Percentiles rank a stretch among this genome's conserved stretches.
These are phyloP conservation scores for Alnus rubra DNA, from an alignment of 306 rosid species.

Conservation along the genomic window DNA sequence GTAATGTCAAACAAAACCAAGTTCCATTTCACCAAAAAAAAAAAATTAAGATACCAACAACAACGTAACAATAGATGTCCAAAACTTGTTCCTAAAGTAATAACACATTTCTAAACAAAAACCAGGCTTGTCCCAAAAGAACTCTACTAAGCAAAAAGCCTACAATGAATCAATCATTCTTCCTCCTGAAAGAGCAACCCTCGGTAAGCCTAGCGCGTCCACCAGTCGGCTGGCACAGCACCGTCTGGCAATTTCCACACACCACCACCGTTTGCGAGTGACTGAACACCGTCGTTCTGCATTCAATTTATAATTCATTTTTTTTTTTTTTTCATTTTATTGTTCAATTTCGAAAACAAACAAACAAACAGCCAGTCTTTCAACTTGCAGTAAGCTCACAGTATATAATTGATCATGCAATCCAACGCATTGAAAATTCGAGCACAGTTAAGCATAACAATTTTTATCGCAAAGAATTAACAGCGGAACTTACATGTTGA, in stretches of 20 bases:
- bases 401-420: too few species aligned
- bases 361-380: not conserved
- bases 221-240: constrained; percentile 55
- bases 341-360: not conserved
- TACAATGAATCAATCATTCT: constrained; percentile 37
- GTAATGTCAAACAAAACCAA: not conserved
- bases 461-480: not conserved
- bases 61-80: not conserved
- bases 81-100: constrained; percentile 6
- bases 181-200: constrained; percentile 51
- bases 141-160: not conserved
- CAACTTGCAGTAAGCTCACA: not conserved
- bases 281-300: constrained; percentile 53
- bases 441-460: not conserved
- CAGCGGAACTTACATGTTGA: constrained; percentile 45
- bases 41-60: not conserved
- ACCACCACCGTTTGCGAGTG: constrained; percentile 54
- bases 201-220: constrained; percentile 52
- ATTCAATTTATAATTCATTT: not conserved
- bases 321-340: not conserved
- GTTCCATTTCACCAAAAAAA: not conserved
- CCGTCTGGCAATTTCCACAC: constrained; percentile 53
- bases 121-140: not conserved
- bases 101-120: not conserved
- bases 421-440: not conserved